These are phyloP conservation scores for Emmonsiellopsis sp. DNA, from an alignment of 2,329 filamentous ascomycete species.

Conservation along the genomic window DNA sequence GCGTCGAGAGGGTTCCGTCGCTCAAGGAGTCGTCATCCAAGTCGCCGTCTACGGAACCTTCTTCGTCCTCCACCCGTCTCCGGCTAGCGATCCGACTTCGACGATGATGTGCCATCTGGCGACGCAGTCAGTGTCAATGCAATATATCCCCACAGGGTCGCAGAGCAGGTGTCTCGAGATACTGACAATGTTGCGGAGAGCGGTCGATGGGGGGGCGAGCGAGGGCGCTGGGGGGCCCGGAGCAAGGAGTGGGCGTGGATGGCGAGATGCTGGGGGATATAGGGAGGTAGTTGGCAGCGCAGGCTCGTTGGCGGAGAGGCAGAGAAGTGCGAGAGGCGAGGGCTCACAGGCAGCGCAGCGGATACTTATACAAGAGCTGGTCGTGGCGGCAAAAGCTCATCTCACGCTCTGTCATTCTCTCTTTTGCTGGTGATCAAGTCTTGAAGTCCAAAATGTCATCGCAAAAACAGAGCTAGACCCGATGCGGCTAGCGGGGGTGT, in stretches of 20 bases:
- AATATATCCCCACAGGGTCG: background rate
- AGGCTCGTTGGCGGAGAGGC: background rate
- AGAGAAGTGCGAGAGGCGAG: too few species aligned
- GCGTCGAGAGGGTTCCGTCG: conserved; percentile 50
- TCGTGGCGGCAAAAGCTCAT: too few species aligned
- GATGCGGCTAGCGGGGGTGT: too few species aligned
- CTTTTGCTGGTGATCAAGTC: too few species aligned
- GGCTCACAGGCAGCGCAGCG: too few species aligned
- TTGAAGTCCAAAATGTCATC: too few species aligned
- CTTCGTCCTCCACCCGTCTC: conserved; percentile 38
- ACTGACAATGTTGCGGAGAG: background rate
- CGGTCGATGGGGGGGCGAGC: background rate
- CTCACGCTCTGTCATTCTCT: too few species aligned
- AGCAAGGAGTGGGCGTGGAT: background rate
- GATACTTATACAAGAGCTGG: too few species aligned
- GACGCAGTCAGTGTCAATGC: background rate
- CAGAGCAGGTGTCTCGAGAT: background rate
- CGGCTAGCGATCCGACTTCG: conserved; percentile 37
- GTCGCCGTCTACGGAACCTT: conserved; percentile 40
- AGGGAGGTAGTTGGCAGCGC: too few species aligned
- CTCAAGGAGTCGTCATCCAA: conserved; percentile 55
- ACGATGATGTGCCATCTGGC: conserved; percentile 33
- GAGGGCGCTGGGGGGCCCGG: background rate
- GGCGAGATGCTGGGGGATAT: background rate
- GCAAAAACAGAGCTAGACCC: too few species aligned